Base-by-base conservation (phyloP, 73 alveolate genomes). In the Paramecium sexaurelia region DNA sequence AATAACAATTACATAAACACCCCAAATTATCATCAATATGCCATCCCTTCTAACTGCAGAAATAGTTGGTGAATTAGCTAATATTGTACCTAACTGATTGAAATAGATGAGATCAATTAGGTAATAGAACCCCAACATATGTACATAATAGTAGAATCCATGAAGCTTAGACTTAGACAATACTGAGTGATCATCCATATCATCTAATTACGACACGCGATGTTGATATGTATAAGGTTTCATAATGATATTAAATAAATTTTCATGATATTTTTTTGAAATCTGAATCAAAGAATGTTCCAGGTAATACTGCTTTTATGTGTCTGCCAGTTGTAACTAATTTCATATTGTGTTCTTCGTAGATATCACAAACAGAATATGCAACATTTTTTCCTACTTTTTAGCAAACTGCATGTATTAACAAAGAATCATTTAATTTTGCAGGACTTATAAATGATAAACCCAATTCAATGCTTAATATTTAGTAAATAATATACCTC, bases 381-480 rank as follows among this genome's bases (percentile, higher is more conserved):
- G 90, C 90, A 10, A 78, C 33, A 29, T 32, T 41, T 33, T 20
- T 78, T 13, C 90, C 90, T 24, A 78, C 90, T 43, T 78, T 78
- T 61, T 78, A 24, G 24, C 90, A 78, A 24, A 78, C 90, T 24
- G 90, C 68, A 39, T 78, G 73, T 13, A 78, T 17, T 5, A 78
- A 8, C 7, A 78, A 24, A 17, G 68, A 41, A 78, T 78, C 90
- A 45, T 78, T 78, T 22, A 78, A 78, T 78, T 78, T 78, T 1
- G 90, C 90, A 9, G 90, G 90, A 43, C 90, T 78, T 40, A 78
- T 78, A 33, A 78, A 78, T 5, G 90, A 78, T 6, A 78, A 78
- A 17, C 90, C 90, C 11, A 78, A 78, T 41, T 78, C 90, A 26
- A 78, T 78, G 13, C 90, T 78, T 10, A 20, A 39, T 17, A 3